These are phyloP conservation scores for Mycocalia duriaeana DNA, from an alignment of 1,284 basidiomycete species.

Conservation along the genomic window DNA sequence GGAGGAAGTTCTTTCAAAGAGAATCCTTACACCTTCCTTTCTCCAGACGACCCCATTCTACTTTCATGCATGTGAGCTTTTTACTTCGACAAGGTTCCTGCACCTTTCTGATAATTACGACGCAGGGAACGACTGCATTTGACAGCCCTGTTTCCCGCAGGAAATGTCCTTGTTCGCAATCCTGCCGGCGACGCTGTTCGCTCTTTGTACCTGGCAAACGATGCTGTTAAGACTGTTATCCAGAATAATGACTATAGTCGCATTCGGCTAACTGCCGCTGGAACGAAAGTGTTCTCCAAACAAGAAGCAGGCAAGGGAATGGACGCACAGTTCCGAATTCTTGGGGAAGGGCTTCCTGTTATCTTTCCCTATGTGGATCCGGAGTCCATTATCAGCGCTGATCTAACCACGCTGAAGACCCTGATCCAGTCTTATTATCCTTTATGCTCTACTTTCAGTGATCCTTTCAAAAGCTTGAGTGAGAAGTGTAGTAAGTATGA, in stretches of 20 bases:
- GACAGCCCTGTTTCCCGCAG: constrained; percentile 66
- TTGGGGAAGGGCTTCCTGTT: constrained; percentile 82
- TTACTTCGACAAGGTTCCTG: constrained; percentile 1
- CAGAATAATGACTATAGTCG: constrained; percentile 80
- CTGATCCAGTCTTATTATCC: constrained; percentile 80
- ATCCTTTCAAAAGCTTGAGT: constrained; percentile 50
- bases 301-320: constrained; percentile 55
- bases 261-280: constrained; percentile 85
- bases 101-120: constrained; percentile 3
- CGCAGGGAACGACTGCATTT: constrained; percentile 73
- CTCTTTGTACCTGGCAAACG: constrained; percentile 87
- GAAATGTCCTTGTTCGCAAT: constrained; percentile 85
- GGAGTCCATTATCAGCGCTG: constrained; percentile 56
- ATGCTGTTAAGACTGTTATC: constrained; percentile 78
- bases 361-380: constrained; percentile 77
- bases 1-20: constrained; percentile 71
- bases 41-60: constrained; percentile 67
- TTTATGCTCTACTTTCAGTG: constrained; percentile 56
- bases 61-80: constrained; percentile 60
- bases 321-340: constrained; percentile 69
- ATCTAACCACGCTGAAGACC: constrained; percentile 57
- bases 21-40: constrained; percentile 83
- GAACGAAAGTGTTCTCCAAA: constrained; percentile 80
- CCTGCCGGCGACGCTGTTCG: constrained; percentile 74
- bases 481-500: constrained; percentile 43